Percentiles rank a stretch among this genome's conserved stretches.
These are phyloP conservation scores for Sphaerobolus stellatus DNA, from an alignment of 1,284 basidiomycete species.

Conservation along the genomic window DNA sequence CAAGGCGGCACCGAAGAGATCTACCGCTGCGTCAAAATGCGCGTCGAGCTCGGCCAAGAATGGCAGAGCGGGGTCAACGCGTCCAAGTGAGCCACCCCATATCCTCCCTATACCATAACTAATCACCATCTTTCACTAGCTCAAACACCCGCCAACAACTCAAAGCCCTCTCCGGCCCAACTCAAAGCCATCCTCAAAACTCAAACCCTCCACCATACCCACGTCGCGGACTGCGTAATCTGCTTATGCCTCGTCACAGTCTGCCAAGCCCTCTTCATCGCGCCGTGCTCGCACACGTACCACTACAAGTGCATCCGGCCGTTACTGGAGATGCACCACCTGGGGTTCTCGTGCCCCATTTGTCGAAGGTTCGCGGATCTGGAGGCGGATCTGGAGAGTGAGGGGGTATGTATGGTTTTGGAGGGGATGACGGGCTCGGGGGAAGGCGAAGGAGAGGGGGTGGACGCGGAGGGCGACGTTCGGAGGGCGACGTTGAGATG, in stretches of 20 bases:
- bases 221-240: constrained; percentile 91
- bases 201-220: constrained; percentile 16
- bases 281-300: constrained; percentile 94
- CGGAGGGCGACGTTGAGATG: too few species aligned
- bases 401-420: constrained; percentile 27
- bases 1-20: constrained; percentile 97
- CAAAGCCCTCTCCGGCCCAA: constrained; percentile 57
- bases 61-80: constrained; percentile 89
- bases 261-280: constrained; percentile 95
- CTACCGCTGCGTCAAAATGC: constrained; percentile 97
- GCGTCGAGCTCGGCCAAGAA: constrained; percentile 86
- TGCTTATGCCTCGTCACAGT: constrained; percentile 93
- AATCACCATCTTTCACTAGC: constrained; percentile 34
- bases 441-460: too few species aligned
- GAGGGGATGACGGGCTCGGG: too few species aligned
- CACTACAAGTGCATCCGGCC: constrained; percentile 98
- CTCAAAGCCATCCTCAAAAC: constrained; percentile 41
- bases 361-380: constrained; percentile 93
- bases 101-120: constrained; percentile 3
- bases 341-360: constrained; percentile 93
- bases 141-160: constrained; percentile 81
- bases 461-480: too few species aligned
- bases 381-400: constrained; percentile 92
- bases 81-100: constrained; percentile 78
- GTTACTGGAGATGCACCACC: constrained; percentile 82